Evolutionary conservation across 2,329 filamentous ascomycete genomes (phyloP).

Genomic region (Akanthomyces dipterigenus): DNA sequence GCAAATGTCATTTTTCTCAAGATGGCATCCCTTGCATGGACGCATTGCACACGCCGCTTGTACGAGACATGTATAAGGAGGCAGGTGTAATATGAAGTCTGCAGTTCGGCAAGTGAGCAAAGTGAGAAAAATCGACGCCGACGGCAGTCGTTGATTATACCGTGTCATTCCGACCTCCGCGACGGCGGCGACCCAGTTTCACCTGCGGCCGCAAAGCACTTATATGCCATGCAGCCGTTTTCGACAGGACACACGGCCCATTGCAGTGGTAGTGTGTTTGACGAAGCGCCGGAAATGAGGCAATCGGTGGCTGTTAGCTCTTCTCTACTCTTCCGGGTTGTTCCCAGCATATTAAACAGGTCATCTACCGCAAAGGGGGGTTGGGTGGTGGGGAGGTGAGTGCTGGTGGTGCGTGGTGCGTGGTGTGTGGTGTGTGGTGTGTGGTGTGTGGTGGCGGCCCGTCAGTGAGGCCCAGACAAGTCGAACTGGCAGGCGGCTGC

Average conservation of each 20-base stretch:
- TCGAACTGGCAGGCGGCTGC: background rate
- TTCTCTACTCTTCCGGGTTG: background rate
- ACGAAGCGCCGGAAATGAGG: conserved; percentile 2
- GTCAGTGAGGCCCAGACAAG: background rate
- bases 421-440: background rate
- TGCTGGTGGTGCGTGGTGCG: background rate
- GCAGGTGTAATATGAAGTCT: background rate
- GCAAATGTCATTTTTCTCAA: background rate
- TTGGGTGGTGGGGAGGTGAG: background rate
- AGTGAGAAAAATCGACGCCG: background rate
- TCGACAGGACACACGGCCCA: background rate
- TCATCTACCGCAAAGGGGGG: background rate
- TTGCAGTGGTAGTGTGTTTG: conserved; percentile 2
- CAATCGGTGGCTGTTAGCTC: background rate
- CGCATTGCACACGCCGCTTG: background rate
- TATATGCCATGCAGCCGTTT: background rate
- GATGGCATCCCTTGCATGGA: background rate
- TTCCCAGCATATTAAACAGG: background rate
- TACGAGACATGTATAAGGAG: background rate
- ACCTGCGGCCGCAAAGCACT: background rate
- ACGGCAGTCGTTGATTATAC: background rate
- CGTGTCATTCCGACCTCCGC: background rate
- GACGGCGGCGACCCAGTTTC: background rate
- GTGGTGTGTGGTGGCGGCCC: background rate
- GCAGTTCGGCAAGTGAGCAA: background rate